A percentile compares a stretch with the other conserved stretches of the same genome.
phyloP scores from a whole-genome alignment of 768 basidiomycete species.

The Rhodotorula babjevae region DNA sequence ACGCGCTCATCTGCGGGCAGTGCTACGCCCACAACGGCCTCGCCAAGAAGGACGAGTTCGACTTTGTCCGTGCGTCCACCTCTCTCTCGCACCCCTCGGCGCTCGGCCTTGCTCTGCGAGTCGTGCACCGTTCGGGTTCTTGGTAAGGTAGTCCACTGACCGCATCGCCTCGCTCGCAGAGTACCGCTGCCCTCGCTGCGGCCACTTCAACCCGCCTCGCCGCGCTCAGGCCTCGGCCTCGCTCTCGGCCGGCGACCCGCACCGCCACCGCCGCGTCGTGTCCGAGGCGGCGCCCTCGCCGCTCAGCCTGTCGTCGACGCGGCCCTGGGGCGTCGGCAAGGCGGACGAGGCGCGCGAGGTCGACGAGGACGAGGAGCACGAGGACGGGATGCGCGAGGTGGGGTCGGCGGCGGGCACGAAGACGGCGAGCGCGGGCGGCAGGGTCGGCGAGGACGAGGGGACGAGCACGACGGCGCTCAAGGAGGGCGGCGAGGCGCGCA shows the following conservation, averaged over 20 bases:
- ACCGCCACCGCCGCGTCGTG: conserved; percentile 25
- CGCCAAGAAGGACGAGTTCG: conserved; percentile 74
- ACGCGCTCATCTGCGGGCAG: conserved; percentile 80
- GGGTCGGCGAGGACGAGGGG: not conserved
- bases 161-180: conserved; percentile 52
- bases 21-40: conserved; percentile 87
- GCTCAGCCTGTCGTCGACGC: not conserved
- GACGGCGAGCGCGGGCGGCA: not conserved
- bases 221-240: not conserved
- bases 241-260: not conserved
- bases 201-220: conserved; percentile 61
- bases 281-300: conserved; percentile 24
- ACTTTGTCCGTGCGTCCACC: conserved; percentile 65
- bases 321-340: not conserved
- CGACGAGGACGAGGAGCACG: not conserved
- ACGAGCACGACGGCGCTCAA: conserved; percentile 11
- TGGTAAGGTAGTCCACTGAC: not conserved
- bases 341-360: no score
- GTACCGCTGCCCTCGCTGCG: conserved; percentile 80
- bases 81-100: not conserved
- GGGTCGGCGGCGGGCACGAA: not conserved
- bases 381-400: not conserved
- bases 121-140: no score
- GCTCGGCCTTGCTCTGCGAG: not conserved
- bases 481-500: conserved; percentile 1